A percentile compares a stretch with the other conserved stretches of the same genome.
Conservation (phyloP, 805 yeast species). For the Teunomyces barrocoloradensis region DNA sequence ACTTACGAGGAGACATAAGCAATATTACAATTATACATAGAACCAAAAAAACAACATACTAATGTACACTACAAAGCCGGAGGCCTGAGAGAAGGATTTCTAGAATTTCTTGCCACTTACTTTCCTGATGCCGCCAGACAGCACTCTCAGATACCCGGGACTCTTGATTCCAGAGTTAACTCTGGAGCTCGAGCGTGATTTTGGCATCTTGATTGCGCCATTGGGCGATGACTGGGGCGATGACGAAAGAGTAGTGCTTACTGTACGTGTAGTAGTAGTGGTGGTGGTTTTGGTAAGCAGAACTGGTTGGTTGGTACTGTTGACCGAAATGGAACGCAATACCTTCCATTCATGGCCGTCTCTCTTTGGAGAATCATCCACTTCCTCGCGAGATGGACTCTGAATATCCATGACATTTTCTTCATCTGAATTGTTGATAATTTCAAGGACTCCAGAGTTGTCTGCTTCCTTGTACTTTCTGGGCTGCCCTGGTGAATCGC, state of each 20-base stretch:
- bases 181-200: conserved; percentile 22
- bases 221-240: conserved; percentile 31
- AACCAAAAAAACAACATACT: not conserved
- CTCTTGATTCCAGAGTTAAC: conserved; percentile 16
- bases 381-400: not conserved
- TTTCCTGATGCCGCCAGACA: conserved; percentile 21
- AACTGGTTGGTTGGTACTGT: conserved; percentile 30
- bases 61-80: not conserved
- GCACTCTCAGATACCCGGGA: conserved; percentile 13
- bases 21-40: conserved; percentile 1
- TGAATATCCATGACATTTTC: conserved; percentile 26
- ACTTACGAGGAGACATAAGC: conserved; percentile 27
- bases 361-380: conserved; percentile 20
- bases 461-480: conserved; percentile 54
- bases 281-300: conserved; percentile 44
- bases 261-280: conserved; percentile 50
- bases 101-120: conserved; percentile 16
- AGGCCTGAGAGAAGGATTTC: not conserved
- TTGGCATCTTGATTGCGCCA: conserved; percentile 20
- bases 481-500: conserved; percentile 96
- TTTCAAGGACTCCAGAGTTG: conserved; percentile 33
- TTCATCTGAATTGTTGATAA: conserved; percentile 45
- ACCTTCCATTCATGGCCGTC: conserved; percentile 37
- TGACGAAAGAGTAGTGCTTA: conserved; percentile 38
- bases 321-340: conserved; percentile 36